Conservation (phyloP, 345 rosid species). For the Aquilaria yunnanensis region DNA sequence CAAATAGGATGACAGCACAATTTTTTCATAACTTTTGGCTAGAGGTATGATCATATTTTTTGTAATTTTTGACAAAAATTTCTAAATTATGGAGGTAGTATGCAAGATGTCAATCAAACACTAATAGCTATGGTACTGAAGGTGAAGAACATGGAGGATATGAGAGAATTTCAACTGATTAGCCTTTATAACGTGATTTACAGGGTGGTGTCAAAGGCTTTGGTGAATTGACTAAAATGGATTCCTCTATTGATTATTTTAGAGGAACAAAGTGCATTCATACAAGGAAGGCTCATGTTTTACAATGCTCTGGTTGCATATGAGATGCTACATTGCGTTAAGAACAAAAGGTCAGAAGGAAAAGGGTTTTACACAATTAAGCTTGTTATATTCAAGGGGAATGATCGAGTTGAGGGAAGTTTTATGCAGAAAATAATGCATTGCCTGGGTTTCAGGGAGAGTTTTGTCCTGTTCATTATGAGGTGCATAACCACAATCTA, state of each 20-base stretch:
- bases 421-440: too few species aligned
- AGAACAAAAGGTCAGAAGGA: too few species aligned
- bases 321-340: background rate
- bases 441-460: too few species aligned
- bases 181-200: background rate
- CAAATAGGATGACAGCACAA: background rate
- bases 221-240: background rate
- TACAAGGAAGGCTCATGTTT: background rate
- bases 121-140: background rate
- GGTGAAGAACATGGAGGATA: background rate
- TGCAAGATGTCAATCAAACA: background rate
- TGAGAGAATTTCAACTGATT: background rate
- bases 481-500: too few species aligned
- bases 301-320: background rate
- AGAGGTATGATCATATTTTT: background rate
- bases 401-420: too few species aligned
- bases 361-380: too few species aligned
- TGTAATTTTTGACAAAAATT: background rate
- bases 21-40: background rate
- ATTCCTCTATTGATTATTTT: background rate
- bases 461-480: too few species aligned
- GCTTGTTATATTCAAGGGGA: too few species aligned
- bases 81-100: background rate
- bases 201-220: background rate
- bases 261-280: background rate